These are phyloP conservation scores for Tulasnella sp. DNA, from an alignment of 768 basidiomycete genomes.

Conservation along the genomic window DNA sequence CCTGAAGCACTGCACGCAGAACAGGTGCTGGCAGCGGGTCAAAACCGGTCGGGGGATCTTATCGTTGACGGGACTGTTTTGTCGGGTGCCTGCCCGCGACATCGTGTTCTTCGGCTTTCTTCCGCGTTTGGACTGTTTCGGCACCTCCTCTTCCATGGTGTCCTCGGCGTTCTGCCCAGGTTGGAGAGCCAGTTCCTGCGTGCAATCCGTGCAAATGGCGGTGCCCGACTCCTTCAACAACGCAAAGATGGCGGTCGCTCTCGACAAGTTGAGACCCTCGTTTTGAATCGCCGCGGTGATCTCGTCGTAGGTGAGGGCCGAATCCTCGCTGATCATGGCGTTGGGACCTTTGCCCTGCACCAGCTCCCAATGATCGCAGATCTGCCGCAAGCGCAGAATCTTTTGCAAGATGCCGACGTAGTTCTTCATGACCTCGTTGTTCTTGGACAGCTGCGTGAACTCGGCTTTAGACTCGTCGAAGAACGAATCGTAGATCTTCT, in stretches of 20 bases:
- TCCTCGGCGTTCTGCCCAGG: conserved; percentile 40
- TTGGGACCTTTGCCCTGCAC: conserved; percentile 69
- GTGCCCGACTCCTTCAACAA: conserved; percentile 84
- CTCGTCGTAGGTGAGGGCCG: conserved; percentile 69
- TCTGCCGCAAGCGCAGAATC: conserved; percentile 93
- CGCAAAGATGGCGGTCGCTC: conserved; percentile 83
- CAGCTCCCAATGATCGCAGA: conserved; percentile 94
- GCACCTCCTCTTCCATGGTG: conserved; percentile 4
- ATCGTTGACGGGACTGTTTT: conserved; percentile 63
- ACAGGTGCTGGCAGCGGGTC: conserved; percentile 93
- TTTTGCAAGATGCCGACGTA: conserved; percentile 97
- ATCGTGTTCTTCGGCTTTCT: conserved; percentile 45
- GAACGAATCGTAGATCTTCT: conserved; percentile 83
- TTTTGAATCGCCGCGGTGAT: conserved; percentile 71
- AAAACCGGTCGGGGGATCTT: conserved; percentile 62
- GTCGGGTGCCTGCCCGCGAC: conserved; percentile 74
- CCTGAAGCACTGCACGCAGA: conserved; percentile 85
- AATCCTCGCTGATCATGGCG: conserved; percentile 47
- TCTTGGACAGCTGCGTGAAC: conserved; percentile 82
- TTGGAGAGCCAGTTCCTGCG: conserved; percentile 65
- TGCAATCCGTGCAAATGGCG: conserved; percentile 89
- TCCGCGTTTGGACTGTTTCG: conserved; percentile 48
- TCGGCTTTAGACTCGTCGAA: conserved; percentile 90
- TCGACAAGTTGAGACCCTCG: conserved; percentile 72
- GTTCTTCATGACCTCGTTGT: conserved; percentile 96